Conservation (phyloP, 2,329 filamentous ascomycete species). For the Ambrosiella xylebori region DNA sequence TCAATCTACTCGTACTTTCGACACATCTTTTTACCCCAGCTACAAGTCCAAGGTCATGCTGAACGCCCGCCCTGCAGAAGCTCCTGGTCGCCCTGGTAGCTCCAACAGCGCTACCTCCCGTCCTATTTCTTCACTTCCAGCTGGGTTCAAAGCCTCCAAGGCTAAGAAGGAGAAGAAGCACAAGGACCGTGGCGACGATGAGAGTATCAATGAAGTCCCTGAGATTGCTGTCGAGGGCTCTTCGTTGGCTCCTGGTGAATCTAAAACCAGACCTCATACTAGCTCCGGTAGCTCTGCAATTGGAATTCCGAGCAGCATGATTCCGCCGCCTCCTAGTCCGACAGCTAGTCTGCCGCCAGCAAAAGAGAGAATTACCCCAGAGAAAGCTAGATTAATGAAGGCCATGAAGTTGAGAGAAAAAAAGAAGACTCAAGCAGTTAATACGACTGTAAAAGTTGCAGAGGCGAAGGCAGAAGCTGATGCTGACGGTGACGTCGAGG, state of each 20-base stretch:
- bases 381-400: constrained; percentile 87
- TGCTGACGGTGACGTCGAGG: constrained; percentile 16
- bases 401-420: constrained; percentile 80
- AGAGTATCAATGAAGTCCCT: constrained; percentile 17
- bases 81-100: constrained; percentile 42
- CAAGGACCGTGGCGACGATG: constrained; percentile 17
- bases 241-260: constrained; percentile 17
- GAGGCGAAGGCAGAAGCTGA: constrained; percentile 14
- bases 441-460: background rate
- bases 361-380: constrained; percentile 51
- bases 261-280: constrained; percentile 19
- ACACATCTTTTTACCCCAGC: constrained; percentile 34
- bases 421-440: constrained; percentile 26
- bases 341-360: constrained; percentile 17
- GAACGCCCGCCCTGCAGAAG: constrained; percentile 64
- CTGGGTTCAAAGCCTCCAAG: constrained; percentile 50
- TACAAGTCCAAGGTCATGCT: constrained; percentile 73
- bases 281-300: constrained; percentile 16
- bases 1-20: constrained; percentile 31
- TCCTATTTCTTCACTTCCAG: constrained; percentile 63
- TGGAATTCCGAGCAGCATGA: constrained; percentile 6
- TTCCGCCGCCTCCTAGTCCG: constrained; percentile 9
- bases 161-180: constrained; percentile 12
- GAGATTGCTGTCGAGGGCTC: constrained; percentile 22
- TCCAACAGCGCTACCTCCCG: constrained; percentile 44